Percentiles rank a stretch among this genome's conserved stretches.
These are phyloP conservation scores for Phaeolepiota aurea DNA, from an alignment of 768 basidiomycete species.

Conservation along the genomic window DNA sequence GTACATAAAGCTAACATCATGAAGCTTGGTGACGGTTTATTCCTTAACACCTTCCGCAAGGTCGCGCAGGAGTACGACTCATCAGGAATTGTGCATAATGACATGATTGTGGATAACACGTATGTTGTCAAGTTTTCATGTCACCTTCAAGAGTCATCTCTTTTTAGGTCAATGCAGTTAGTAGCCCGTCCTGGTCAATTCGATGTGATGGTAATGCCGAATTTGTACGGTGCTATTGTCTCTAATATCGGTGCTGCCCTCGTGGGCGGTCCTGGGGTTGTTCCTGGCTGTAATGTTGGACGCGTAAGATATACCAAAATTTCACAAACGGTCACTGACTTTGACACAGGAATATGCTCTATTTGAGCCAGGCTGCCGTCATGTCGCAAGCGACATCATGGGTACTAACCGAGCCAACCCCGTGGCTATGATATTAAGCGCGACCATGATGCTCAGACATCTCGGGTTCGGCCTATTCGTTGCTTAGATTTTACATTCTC, in stretches of 20 bases:
- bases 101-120: conserved; percentile 99
- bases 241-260: conserved; percentile 98
- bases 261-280: conserved; percentile 96
- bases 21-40: conserved; percentile 99
- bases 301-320: conserved; percentile 43
- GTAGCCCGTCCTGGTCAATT: conserved; percentile 94
- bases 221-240: conserved; percentile 93
- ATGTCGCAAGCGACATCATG: conserved; percentile 93
- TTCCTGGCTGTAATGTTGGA: conserved; percentile 97
- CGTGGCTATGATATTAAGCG: conserved; percentile 93
- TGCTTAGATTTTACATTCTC: conserved; percentile 3
- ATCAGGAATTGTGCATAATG: conserved; percentile 85
- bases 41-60: conserved; percentile 95
- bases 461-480: conserved; percentile 46
- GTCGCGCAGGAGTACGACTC: conserved; percentile 96
- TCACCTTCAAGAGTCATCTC: conserved; percentile 3
- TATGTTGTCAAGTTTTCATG: conserved; percentile 23
- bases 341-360: conserved; percentile 80
- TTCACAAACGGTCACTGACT: background rate
- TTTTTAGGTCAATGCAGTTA: conserved; percentile 87
- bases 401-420: conserved; percentile 95
- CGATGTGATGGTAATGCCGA: conserved; percentile 99
- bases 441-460: conserved; percentile 96
- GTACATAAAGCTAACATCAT: conserved; percentile 99
- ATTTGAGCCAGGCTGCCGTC: conserved; percentile 97